Percentiles rank a stretch among this genome's conserved stretches.
These are phyloP conservation scores for Aspergillus clavatus DNA, from an alignment of 2,329 filamentous ascomycete species.

Conservation along the genomic window DNA sequence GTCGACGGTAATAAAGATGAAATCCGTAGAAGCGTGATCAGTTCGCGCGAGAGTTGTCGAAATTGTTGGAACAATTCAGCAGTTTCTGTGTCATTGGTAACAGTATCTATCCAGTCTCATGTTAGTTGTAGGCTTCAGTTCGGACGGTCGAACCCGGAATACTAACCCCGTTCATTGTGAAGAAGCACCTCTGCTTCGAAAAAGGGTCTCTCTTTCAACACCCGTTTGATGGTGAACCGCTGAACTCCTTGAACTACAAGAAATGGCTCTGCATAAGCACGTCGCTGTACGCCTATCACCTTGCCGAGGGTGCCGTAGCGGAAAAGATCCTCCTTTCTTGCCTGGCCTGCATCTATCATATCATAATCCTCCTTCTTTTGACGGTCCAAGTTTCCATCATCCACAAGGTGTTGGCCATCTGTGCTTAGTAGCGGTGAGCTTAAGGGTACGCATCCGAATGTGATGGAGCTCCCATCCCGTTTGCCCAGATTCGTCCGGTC, in stretches of 20 bases:
- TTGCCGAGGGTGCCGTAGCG: constrained; percentile 75
- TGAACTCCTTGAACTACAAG: constrained; percentile 81
- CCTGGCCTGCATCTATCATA: constrained; percentile 55
- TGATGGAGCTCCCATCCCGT: constrained; percentile 61
- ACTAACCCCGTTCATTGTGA: constrained; percentile 64
- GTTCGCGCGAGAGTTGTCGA: constrained; percentile 78
- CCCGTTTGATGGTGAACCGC: constrained; percentile 68
- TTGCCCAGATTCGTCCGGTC: constrained; percentile 64
- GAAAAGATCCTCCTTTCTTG: constrained; percentile 70
- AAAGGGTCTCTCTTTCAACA: constrained; percentile 74
- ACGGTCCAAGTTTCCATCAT: constrained; percentile 54
- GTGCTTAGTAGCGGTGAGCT: constrained; percentile 67
- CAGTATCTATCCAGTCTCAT: constrained; percentile 24
- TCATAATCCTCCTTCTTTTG: constrained; percentile 41
- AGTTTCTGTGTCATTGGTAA: constrained; percentile 57
- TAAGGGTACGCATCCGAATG: constrained; percentile 83
- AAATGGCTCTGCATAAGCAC: constrained; percentile 69
- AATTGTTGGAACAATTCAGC: constrained; percentile 71
- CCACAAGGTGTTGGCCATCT: constrained; percentile 71
- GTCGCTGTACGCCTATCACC: constrained; percentile 72
- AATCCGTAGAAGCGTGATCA: constrained; percentile 77
- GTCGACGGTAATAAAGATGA: constrained; percentile 75
- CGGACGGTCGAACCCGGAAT: no score
- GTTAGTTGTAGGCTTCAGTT: neutral
- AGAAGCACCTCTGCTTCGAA: constrained; percentile 76